These are phyloP conservation scores for Candida dendrica DNA, from an alignment of 805 yeast genomes.

Conservation along the genomic window DNA sequence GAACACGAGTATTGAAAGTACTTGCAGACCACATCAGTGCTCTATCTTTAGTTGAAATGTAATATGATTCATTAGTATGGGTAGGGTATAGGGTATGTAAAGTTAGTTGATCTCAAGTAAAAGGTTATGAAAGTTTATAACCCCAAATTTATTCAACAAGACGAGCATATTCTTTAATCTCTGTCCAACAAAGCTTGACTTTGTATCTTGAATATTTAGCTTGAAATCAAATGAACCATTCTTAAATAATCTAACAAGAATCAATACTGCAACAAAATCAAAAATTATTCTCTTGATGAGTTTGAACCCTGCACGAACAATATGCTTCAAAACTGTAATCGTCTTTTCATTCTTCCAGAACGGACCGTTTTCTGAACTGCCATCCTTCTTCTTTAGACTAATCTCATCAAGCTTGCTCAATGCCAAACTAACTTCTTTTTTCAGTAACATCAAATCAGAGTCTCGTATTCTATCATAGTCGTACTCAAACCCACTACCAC, in stretches of 20 bases:
- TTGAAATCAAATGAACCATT: constrained; percentile 10
- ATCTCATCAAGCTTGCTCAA: constrained; percentile 19
- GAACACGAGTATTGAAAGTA: too few species aligned
- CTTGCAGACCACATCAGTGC: too few species aligned
- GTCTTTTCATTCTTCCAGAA: constrained; percentile 5
- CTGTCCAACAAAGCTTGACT: not conserved
- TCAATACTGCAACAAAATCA: constrained; percentile 12
- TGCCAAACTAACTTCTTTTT: constrained; percentile 19
- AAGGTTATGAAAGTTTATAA: constrained; percentile 14
- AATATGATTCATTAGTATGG: not conserved
- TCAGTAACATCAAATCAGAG: constrained; percentile 11
- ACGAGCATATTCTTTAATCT: constrained; percentile 7
- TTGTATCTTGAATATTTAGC: constrained; percentile 4
- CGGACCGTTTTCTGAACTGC: constrained; percentile 2
- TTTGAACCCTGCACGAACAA: constrained; percentile 3
- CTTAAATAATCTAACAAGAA: constrained; percentile 14
- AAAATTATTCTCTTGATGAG: constrained; percentile 10
- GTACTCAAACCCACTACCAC: constrained; percentile 3
- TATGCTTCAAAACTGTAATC: constrained; percentile 3
- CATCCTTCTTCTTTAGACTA: constrained; percentile 5
- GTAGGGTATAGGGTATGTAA: not conserved
- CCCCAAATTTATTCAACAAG: constrained; percentile 10
- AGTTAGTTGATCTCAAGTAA: constrained; percentile 9
- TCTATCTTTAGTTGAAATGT: too few species aligned
- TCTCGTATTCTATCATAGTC: constrained; percentile 11